Conservation (phyloP, 208 protist genomes). For the Borovskyia barvae region DNA sequence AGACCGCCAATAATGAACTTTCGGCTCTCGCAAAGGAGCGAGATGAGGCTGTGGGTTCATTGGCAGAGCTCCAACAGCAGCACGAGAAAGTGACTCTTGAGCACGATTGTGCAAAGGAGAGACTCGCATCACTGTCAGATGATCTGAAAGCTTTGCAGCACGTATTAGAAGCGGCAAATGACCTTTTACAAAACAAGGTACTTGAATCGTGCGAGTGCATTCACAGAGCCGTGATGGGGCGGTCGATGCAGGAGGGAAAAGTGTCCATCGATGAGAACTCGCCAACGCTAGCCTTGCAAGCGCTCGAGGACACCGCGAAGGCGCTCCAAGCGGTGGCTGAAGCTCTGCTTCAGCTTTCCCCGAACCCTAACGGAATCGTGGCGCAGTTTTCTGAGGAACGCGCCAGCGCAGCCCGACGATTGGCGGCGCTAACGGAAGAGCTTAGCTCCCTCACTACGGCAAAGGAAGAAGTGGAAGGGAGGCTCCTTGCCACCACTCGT, state of each 20-base stretch:
- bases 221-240: slow-evolving; percentile 10
- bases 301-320: not conserved
- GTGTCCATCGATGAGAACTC: not conserved
- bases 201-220: not conserved
- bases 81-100: not conserved
- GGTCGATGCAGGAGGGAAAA: not conserved
- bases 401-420: slow-evolving; percentile 7
- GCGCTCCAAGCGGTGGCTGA: slow-evolving; percentile 1
- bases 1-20: not conserved
- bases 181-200: not conserved
- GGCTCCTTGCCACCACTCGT: not conserved
- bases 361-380: not conserved
- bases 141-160: not conserved
- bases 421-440: not conserved
- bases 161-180: not conserved
- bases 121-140: not conserved
- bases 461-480: slow-evolving; percentile 6
- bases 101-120: not conserved
- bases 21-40: slow-evolving; percentile 2
- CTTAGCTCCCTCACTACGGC: not conserved
- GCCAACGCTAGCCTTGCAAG: not conserved
- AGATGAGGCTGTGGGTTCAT: not conserved
- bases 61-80: slow-evolving; percentile 9
- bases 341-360: too few relatives aligned
- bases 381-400: slow-evolving; percentile 15